phyloP scores from a whole-genome alignment of 164 flowering plant species.

The Annona squamosa region DNA sequence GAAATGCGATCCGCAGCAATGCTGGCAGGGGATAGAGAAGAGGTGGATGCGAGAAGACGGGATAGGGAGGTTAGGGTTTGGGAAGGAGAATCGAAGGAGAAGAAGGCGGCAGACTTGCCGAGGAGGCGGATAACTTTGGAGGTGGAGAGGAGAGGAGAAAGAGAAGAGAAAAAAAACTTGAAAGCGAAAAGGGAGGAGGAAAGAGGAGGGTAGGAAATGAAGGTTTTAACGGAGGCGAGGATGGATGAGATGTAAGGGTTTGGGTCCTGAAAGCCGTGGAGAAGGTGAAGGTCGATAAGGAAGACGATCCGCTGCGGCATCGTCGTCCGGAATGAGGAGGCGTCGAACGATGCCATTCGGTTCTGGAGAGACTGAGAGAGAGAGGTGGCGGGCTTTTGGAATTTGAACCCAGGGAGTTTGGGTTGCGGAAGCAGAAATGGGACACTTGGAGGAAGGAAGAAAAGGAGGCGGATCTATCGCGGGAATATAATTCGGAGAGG shows the following conservation, averaged over 20 bases:
- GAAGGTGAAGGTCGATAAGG: slow-evolving; percentile 73
- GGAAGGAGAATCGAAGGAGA: slow-evolving; percentile 49
- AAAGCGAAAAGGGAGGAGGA: slow-evolving; percentile 71
- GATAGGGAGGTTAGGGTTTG: slow-evolving; percentile 33
- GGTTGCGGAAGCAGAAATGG: neutral
- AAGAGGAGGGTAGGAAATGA: slow-evolving; percentile 48
- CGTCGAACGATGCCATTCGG: slow-evolving; percentile 14
- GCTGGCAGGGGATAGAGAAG: slow-evolving; percentile 7
- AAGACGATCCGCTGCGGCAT: slow-evolving; percentile 49
- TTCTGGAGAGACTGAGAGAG: neutral
- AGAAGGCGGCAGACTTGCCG: slow-evolving; percentile 28
- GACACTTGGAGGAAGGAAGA: neutral
- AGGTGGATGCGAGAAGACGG: slow-evolving; percentile 34
- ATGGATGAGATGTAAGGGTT: slow-evolving; percentile 45
- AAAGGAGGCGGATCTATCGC: too few relatives aligned
- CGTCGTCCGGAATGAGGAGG: slow-evolving; percentile 26
- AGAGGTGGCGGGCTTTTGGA: slow-evolving; percentile 1
- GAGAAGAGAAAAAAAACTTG: slow-evolving; percentile 76
- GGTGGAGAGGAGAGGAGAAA: slow-evolving; percentile 59
- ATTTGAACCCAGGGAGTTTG: neutral
- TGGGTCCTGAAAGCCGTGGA: slow-evolving; percentile 38
- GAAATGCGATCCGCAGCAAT: neutral
- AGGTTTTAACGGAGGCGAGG: slow-evolving; percentile 40
- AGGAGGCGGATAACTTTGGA: slow-evolving; percentile 39
- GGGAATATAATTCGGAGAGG: too few relatives aligned